Conservation (phyloP, 768 basidiomycete genomes). For the Rhodosporidiobolus sp. region DNA sequence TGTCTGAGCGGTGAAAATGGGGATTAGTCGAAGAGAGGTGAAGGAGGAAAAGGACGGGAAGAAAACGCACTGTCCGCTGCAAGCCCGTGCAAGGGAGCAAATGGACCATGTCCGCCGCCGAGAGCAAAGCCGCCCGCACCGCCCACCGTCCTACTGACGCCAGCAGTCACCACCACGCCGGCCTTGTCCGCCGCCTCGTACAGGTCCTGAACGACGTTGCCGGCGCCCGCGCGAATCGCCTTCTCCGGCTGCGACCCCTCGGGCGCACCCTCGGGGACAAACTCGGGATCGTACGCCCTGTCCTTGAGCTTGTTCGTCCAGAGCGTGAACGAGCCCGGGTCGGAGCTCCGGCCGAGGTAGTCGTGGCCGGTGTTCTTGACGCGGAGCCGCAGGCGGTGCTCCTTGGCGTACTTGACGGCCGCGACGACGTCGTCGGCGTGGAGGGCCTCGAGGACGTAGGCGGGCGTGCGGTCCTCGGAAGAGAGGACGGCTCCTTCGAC, state of each 20-base stretch:
- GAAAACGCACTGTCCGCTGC: conserved; percentile 14
- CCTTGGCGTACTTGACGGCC: not conserved
- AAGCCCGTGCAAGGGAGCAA: conserved; percentile 8
- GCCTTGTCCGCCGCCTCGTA: conserved; percentile 20
- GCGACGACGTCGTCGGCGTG: not conserved
- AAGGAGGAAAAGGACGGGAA: not conserved
- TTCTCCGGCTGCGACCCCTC: not conserved
- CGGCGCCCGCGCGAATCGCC: conserved; percentile 4
- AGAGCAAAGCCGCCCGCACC: conserved; percentile 6
- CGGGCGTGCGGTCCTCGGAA: not conserved
- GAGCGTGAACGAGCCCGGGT: conserved; percentile 10
- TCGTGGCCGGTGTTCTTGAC: conserved; percentile 24
- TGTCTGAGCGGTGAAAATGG: not conserved
- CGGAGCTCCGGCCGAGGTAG: conserved; percentile 18
- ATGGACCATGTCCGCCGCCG: conserved; percentile 18
- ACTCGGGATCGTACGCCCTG: not conserved
- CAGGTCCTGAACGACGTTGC: conserved; percentile 1
- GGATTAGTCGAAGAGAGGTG: not conserved
- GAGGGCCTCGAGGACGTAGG: conserved; percentile 11
- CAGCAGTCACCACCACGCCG: conserved; percentile 13
- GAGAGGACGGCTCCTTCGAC: not conserved
- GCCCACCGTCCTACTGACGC: conserved; percentile 15
- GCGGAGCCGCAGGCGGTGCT: conserved; percentile 8
- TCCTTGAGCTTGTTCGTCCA: conserved; percentile 15
- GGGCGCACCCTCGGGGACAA: conserved; percentile 10